Evolutionary conservation across 805 yeast species (phyloP).

Genomic region (Saccharomycopsis guyanensis): DNA sequence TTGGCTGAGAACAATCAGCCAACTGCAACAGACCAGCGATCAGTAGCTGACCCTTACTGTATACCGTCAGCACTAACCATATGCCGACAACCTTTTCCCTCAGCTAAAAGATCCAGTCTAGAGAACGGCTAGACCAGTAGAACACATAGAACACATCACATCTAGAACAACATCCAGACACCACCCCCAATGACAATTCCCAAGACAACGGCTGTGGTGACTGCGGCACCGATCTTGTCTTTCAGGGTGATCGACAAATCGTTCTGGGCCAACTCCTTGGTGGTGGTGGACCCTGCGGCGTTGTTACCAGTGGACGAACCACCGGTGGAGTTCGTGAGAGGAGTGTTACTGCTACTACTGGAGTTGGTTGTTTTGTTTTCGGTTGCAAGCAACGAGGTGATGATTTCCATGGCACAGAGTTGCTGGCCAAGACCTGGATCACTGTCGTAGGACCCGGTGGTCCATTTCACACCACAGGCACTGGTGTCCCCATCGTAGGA

Average conservation of each 20-base stretch:
- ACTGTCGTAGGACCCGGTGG: constrained; percentile 51
- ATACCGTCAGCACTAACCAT: too few species aligned
- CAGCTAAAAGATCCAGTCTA: too few species aligned
- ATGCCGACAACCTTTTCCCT: too few species aligned
- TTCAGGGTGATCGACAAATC: constrained; percentile 43
- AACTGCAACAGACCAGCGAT: too few species aligned
- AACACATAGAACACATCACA: too few species aligned
- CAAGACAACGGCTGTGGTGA: constrained; percentile 70
- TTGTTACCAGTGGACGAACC: constrained; percentile 52
- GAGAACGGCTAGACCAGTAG: too few species aligned
- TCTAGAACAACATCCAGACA: constrained; percentile 68
- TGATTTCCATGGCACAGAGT: constrained; percentile 64
- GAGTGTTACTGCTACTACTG: neutral
- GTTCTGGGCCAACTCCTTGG: constrained; percentile 27
- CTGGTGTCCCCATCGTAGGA: constrained; percentile 2
- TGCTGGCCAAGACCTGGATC: constrained; percentile 79
- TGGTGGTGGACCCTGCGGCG: constrained; percentile 31
- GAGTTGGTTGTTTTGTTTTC: constrained; percentile 18
- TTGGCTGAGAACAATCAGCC: too few species aligned
- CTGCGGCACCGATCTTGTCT: constrained; percentile 87
- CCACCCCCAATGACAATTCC: constrained; percentile 55
- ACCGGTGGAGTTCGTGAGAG: constrained; percentile 33
- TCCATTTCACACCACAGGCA: constrained; percentile 70
- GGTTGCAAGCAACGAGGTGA: constrained; percentile 38
- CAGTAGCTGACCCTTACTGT: too few species aligned